These are phyloP conservation scores for Cupressus sempervirens DNA, from an alignment of 75 land plant genomes.

Conservation along the genomic window DNA sequence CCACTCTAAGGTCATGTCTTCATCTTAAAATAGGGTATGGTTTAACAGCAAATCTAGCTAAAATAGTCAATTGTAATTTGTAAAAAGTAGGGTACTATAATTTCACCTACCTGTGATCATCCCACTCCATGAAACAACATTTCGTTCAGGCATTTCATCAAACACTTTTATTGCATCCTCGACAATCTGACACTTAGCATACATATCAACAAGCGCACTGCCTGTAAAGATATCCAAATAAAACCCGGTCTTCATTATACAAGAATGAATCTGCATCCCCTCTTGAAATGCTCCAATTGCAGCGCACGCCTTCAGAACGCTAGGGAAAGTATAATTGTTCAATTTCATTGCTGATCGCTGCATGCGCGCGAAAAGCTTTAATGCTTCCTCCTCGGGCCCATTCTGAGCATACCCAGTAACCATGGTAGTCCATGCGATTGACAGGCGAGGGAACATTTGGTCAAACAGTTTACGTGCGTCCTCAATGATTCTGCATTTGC, in stretches of 20 bases:
- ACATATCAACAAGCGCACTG: conserved; percentile 67
- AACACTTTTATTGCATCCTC: conserved; percentile 41
- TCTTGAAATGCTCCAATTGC: conserved; percentile 29
- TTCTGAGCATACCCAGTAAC: conserved; percentile 40
- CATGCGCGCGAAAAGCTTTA: conserved; percentile 40
- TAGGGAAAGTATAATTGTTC: conserved; percentile 51
- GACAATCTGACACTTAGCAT: conserved; percentile 47
- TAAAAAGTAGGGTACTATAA: not conserved
- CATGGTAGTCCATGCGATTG: conserved; percentile 67
- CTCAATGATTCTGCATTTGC: conserved; percentile 36
- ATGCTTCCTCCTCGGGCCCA: conserved; percentile 32
- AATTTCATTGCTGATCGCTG: conserved; percentile 21
- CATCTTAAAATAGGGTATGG: not conserved
- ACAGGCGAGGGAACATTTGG: conserved; percentile 29
- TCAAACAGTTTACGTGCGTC: conserved; percentile 48
- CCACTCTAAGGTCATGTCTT: not conserved
- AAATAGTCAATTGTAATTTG: not conserved
- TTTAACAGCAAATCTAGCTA: not conserved
- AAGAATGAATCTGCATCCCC: conserved; percentile 51
- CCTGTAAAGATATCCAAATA: conserved; percentile 44
- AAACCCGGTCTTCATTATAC: conserved; percentile 35
- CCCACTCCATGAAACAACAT: conserved; percentile 57
- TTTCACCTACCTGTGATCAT: conserved; percentile 39
- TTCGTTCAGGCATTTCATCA: conserved; percentile 35
- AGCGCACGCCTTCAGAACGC: conserved; percentile 55